phyloP scores from a whole-genome alignment of 257 asterid species.

The Jaltomata sinuosa region DNA sequence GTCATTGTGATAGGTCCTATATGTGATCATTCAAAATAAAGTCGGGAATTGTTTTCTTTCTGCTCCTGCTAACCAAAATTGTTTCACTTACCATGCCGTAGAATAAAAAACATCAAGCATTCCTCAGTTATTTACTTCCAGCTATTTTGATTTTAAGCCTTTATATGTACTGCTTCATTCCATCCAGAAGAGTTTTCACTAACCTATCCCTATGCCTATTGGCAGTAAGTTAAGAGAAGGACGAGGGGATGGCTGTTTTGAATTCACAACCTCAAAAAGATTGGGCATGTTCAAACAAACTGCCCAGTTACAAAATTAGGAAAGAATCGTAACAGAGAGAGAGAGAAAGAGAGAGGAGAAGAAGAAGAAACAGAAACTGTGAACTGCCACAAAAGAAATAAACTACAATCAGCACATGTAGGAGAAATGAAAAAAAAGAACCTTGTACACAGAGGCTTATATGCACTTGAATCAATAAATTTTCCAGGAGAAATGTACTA shows the following conservation, averaged over 20 bases:
- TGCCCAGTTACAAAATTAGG: neutral
- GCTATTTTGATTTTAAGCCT: neutral
- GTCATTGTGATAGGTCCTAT: neutral
- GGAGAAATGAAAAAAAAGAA: neutral
- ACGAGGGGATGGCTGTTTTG: neutral
- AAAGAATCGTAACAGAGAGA: neutral
- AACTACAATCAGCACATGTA: neutral
- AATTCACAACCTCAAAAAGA: neutral
- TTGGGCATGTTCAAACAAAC: neutral
- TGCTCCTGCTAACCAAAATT: too few relatives aligned
- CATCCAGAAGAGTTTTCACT: neutral
- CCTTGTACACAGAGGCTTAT: neutral
- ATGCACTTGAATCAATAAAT: neutral
- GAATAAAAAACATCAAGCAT: neutral
- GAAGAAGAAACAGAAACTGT: neutral
- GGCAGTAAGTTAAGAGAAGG: neutral
- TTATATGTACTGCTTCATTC: neutral
- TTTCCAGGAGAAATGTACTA: neutral
- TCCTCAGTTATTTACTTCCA: neutral
- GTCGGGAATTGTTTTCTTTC: neutral
- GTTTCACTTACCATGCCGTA: neutral
- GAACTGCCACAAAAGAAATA: neutral
- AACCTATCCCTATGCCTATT: neutral
- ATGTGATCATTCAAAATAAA: neutral
- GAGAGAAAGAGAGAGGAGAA: neutral